Evolutionary conservation across 176 grass and related monocot species (phyloP), one percentile per base, ranked within the genome.

Genomic region (Carex kokanica): DNA sequence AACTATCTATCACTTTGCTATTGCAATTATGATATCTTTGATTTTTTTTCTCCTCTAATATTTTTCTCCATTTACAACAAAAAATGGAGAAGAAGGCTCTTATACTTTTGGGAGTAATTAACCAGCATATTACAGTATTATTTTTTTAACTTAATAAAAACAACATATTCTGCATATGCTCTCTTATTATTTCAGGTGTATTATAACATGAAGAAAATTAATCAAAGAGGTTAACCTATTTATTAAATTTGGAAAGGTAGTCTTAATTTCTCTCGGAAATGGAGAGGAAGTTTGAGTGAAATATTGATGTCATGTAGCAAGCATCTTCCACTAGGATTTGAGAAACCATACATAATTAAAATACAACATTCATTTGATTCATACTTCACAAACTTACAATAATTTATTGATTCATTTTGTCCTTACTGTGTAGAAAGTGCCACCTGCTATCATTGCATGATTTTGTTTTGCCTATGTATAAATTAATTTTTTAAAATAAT

Each of bases 11-110:
- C 25, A 47, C 34, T 64, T 74, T 34, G 80, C 43, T 34, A 64
- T 57, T 82, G 70, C 85, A 72, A 69, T 81, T 69, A 53, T 75
- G 73, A 31, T 64, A 64, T 78, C 80, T 65, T 61, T 81, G 84
- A n/a, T 59, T 80, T 80, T 58, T 56, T 23, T 62, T 23, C 51
- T 21, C n/a, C 29, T 13, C 49, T 20, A 78, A 9, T 51, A 20
- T 8, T 9, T 17, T 25, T 78, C 72, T 85, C 79, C 79, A 81
- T 65, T 81, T 52, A 7, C 16, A 45, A 13, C 5, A 24, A 0
- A 40, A 81, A 65, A 60, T 45, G 79, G 61, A 74, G 36, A 17
- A 38, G 36, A 38, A 4, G 36, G 4, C 31, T 32, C 31, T 32
- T 32, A 32, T 32, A 32, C 31, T 32, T 32, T 32, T 32, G 31